Base-by-base conservation (phyloP, 2,329 filamentous ascomycete genomes). In the Hypoxylon sp. region DNA sequence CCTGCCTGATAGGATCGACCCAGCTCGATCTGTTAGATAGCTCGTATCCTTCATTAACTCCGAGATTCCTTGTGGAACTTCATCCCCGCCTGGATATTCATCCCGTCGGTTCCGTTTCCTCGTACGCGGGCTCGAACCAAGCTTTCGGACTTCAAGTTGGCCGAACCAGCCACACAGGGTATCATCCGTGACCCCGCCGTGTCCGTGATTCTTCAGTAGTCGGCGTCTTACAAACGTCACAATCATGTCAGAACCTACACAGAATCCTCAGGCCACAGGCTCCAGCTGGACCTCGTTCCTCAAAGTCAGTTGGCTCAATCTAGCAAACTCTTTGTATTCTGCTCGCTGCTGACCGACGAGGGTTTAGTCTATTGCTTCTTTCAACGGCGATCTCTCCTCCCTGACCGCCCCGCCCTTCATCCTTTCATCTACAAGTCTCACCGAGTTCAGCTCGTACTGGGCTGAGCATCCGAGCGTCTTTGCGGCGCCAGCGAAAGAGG, bases 401-500 rank as follows among this genome's bases (percentile, higher is more conserved):
- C 71, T 80, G 32, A 79, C 78, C 0, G 78, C 76, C 1, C 78
- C 78, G 0, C 76, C 77, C 2, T 77, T 73, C 40, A 76, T 80
- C 58, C 70, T 81, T 7, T 76, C 71, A 15, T 79, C 78, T 8
- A 78, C 66, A 27, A 70, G 67, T 63, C 63, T 79, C 4, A 76
- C 78, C 36, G 78, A 81, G 61, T 76, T 77, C 23, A 77, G 76
- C 46, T 73, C 73, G 52, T 78, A 76, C 60, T 81, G 78, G 77
- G 73, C 73, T 25, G 71, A 79, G 51, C 72, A 75, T 11, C 78
- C 78, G 0, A 61, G 65, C 27, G 69, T 79, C 19, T 80, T 80
- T 43, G 71, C 73, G 1, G 76, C 76, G 0, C 75, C 78, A 0
- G 75, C 77, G 0, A 69, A 72, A 8, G 77, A 80, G 48, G 43